Base-by-base conservation (phyloP, 2,329 filamentous ascomycete species). In the Colletotrichum sp. region DNA sequence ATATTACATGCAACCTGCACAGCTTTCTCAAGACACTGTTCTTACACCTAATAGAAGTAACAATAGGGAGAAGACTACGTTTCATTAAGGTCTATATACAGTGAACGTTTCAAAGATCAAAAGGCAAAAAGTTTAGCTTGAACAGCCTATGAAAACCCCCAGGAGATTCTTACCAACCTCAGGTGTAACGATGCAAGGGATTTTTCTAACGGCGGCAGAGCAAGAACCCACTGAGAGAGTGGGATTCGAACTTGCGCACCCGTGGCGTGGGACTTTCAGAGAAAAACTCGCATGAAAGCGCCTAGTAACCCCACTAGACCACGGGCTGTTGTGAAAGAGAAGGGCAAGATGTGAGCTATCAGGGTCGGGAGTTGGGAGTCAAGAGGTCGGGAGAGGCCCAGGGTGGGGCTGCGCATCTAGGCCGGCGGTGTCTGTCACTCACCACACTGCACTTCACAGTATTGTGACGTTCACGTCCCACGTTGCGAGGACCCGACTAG, bases 151-250 rank as follows among this genome's bases (percentile, higher is more conserved):
- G 43, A 70, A 74, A 74, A 65, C 15, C 16, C 66, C 58, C 15
- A 61, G 62, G 71, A 70, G 39, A 56, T 58, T 70, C 30, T 70
- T 73, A 70, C 71, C 71, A 56, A 66, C 56, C 66, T 64, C 71
- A 64, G 71, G 71, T 64, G 66, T 64, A 72, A 61, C 55, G 52
- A 72, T 68, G 70, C 64, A 16, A 36, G 36, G 43, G 61, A 16
- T 52, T 73, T 64, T 69, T n/a, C 70, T 32, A 73, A 56, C 52
- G n/a, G 55, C 55, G 70, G 70, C n/a, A 52, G n/a, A 52, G 43
- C n/a, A 22, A 52, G 43, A 52, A 22, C 43, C 43, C 43, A 52
- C 43, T 52, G n/a, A 52, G n/a, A 52, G 43, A 52, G 43, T n/a
- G 30, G 70, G 56, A 62, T 22, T 64, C 70, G 65, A 73, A 69